Base-by-base conservation (phyloP, 768 basidiomycete species). In the Macrolepiota albuminosa region DNA sequence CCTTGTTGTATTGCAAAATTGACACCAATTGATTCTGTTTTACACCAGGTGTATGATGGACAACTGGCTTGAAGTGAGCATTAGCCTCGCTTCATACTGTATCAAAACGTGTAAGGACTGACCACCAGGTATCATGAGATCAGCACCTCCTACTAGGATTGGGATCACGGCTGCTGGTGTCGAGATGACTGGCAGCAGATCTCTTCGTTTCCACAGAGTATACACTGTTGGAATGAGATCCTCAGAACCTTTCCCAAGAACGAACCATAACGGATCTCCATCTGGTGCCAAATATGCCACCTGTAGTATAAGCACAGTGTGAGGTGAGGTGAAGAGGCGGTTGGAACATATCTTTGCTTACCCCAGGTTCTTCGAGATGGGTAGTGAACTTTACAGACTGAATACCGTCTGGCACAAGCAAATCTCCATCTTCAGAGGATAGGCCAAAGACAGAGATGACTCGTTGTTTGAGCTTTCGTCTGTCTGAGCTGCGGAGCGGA, bases 111-210 rank as follows among this genome's bases (percentile, higher is more conserved):
- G 37, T 39, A 42, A 46, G 9, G 34, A 76, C 85, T 68, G 68
- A 88, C 89, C 89, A 72, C 91, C 92, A 4, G 92, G 90, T 37
- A 89, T 85, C 91, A 95, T 93, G 8, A 94, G 80, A 74, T 95
- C 91, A 0, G 92, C 90, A n/a, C 93, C 92, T 10, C 83, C 84
- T 3, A 84, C 74, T 13, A 95, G 79, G 29, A 86, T 77, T 1
- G 87, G 87, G 40, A 93, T 82, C 33, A 92, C 91, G 11, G 83
- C 73, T 2, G 82, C 70, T 2, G 90, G 88, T 0, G 91, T 92
- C 2, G 85, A 82, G n/a, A 94, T 63, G 60, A 80, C 80, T 0
- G 90, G 88, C 9, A 94, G 76, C 1, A 95, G 73, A 42, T 82
- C 78, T 10, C 82, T 81, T 45, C 81, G 81, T 69, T 88, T 91